Conservation (phyloP, 2,329 filamentous ascomycete genomes). For the Hypocreales sp. region DNA sequence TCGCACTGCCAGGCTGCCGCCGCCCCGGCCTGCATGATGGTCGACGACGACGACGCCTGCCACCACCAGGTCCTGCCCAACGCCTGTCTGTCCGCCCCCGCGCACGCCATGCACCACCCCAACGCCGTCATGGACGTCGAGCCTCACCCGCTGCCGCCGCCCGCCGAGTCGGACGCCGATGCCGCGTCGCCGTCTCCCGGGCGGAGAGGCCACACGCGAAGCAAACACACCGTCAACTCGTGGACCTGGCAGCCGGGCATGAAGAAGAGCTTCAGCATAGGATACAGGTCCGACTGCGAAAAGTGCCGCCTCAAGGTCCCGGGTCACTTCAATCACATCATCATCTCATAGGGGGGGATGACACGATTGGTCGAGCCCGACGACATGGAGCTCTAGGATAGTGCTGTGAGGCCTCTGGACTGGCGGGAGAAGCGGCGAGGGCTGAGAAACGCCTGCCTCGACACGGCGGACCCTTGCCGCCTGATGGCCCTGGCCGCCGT, state of each 20-base stretch:
- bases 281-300: conserved; percentile 62
- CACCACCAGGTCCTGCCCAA: conserved; percentile 14
- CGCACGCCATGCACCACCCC: conserved; percentile 23
- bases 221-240: conserved; percentile 42
- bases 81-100: too few species aligned
- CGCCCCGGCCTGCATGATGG: conserved; percentile 14
- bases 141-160: conserved; percentile 8
- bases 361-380: conserved; percentile 11
- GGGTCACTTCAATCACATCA: conserved; percentile 69
- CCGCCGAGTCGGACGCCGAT: conserved; percentile 17
- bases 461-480: too few species aligned
- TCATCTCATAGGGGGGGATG: conserved; percentile 37
- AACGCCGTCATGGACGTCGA: conserved; percentile 23
- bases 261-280: conserved; percentile 64
- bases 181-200: conserved; percentile 29
- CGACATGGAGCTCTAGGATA: conserved; percentile 10
- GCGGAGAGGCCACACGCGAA: conserved; percentile 39
- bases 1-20: conserved; percentile 23
- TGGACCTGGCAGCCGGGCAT: conserved; percentile 47
- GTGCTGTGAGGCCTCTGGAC: conserved; percentile 10
- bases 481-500: too few species aligned
- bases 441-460: conserved; percentile 1
- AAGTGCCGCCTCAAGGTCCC: conserved; percentile 62
- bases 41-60: conserved; percentile 17
- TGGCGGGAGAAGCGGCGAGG: conserved; percentile 6